Percentiles rank a stretch among this genome's conserved stretches.
Conservation (phyloP, 345 rosid species). For the Melaleuca quinquenervia region DNA sequence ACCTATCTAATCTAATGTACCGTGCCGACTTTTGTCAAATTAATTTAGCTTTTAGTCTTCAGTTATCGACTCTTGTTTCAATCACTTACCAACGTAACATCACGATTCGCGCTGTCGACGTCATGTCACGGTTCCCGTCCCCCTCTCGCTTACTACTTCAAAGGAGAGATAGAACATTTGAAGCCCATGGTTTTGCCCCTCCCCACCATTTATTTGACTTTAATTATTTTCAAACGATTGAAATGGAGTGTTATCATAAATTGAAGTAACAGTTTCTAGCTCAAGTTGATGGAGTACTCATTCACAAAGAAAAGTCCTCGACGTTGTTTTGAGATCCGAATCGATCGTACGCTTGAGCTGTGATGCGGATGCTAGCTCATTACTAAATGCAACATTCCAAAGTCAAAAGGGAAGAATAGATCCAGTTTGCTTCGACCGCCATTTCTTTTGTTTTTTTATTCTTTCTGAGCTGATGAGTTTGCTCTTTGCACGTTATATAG, state of each 20-base stretch:
- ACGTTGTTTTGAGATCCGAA: neutral
- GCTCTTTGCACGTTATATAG: neutral
- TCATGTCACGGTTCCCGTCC: too few species aligned
- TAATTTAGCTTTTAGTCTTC: too few species aligned
- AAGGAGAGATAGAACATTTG: neutral
- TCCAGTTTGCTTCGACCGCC: neutral
- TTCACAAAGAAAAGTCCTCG: neutral
- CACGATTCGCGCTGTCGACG: too few species aligned
- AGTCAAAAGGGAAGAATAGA: neutral
- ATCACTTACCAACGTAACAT: too few species aligned
- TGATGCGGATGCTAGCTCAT: neutral
- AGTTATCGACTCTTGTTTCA: too few species aligned
- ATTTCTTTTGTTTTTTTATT: neutral
- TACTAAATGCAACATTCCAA: neutral
- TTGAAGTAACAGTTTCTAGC: neutral
- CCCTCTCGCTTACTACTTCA: too few species aligned
- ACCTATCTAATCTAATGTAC: too few species aligned
- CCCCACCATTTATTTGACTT: neutral
- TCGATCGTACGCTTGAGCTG: neutral
- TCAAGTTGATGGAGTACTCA: neutral
- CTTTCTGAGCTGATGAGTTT: neutral
- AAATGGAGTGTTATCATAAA: neutral
- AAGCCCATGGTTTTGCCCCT: neutral
- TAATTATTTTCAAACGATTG: neutral
- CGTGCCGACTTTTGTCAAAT: too few species aligned